These are phyloP conservation scores for Coniella lustricola DNA, from an alignment of 2,329 filamentous ascomycete species.

Conservation along the genomic window DNA sequence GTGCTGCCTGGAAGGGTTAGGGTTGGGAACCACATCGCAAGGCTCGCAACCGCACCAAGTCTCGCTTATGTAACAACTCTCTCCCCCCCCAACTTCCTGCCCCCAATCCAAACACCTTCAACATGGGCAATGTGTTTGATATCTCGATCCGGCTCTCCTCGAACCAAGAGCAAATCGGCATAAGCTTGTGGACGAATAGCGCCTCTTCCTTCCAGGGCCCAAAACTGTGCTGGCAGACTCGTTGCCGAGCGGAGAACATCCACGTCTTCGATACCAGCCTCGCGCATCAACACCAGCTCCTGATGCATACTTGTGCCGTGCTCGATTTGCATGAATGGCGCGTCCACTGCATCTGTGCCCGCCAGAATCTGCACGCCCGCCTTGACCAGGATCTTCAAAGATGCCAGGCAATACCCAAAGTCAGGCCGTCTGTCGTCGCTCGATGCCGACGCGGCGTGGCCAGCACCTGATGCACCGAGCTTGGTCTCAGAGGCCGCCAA, in stretches of 20 bases:
- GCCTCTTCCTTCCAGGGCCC: neutral
- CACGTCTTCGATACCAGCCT: neutral
- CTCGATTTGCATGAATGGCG: neutral
- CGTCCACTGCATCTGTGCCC: neutral
- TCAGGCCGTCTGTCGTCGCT: neutral
- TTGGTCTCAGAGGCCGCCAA: neutral
- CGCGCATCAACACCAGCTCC: neutral
- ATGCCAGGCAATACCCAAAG: neutral
- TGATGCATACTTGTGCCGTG: neutral
- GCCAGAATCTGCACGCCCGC: neutral
- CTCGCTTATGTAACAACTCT: too few species aligned
- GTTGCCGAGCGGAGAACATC: neutral
- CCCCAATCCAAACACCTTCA: neutral
- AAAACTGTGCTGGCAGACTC: neutral
- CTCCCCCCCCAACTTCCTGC: neutral
- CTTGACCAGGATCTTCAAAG: neutral
- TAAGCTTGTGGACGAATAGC: neutral
- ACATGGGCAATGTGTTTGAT: neutral
- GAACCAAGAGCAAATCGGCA: neutral
- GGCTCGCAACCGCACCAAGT: too few species aligned
- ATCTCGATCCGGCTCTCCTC: neutral
- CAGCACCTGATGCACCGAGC: neutral
- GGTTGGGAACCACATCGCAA: too few species aligned
- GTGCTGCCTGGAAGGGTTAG: too few species aligned
- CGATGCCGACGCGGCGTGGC: neutral